A percentile compares a stretch with the other conserved stretches of the same genome.
Evolutionary conservation across 2,329 filamentous ascomycete species (phyloP).

Genomic region (Elsinoe perseae): DNA sequence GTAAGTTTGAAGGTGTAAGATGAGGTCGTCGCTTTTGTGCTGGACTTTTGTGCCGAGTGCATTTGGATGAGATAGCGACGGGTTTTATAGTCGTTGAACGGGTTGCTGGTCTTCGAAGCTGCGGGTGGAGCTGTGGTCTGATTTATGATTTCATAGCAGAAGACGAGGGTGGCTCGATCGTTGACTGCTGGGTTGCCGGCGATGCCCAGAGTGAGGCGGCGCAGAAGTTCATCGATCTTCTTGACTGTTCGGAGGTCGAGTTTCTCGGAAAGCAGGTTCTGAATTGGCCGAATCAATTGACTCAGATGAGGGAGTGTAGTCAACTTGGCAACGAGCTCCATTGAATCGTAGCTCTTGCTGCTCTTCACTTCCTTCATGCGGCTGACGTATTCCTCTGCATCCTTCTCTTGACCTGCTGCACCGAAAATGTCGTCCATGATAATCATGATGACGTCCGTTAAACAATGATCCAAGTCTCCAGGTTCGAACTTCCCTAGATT

Average conservation of each 20-base stretch:
- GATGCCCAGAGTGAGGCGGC: slow-evolving; percentile 74
- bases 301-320: slow-evolving; percentile 67
- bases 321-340: slow-evolving; percentile 82
- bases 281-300: slow-evolving; percentile 69
- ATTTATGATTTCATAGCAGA: slow-evolving; percentile 91
- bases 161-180: slow-evolving; percentile 75
- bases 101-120: slow-evolving; percentile 28
- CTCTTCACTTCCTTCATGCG: slow-evolving; percentile 98
- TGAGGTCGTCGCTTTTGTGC: slow-evolving; percentile 62
- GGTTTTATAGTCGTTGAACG: slow-evolving; percentile 52
- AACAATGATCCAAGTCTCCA: slow-evolving; percentile 83
- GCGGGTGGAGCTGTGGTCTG: slow-evolving; percentile 46
- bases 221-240: slow-evolving; percentile 84
- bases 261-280: slow-evolving; percentile 71
- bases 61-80: slow-evolving; percentile 71
- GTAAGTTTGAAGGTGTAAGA: slow-evolving; percentile 82
- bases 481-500: slow-evolving; percentile 64
- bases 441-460: slow-evolving; percentile 67
- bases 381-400: slow-evolving; percentile 88
- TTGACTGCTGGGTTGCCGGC: slow-evolving; percentile 72
- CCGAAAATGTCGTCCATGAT: slow-evolving; percentile 99
- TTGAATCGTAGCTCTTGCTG: slow-evolving; percentile 95
- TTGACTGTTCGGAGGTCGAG: slow-evolving; percentile 73
- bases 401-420: slow-evolving; percentile 85
- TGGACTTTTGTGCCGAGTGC: slow-evolving; percentile 66